Base-by-base conservation (phyloP, 2,329 filamentous ascomycete genomes). In the Coccinonectria pachysandricola region DNA sequence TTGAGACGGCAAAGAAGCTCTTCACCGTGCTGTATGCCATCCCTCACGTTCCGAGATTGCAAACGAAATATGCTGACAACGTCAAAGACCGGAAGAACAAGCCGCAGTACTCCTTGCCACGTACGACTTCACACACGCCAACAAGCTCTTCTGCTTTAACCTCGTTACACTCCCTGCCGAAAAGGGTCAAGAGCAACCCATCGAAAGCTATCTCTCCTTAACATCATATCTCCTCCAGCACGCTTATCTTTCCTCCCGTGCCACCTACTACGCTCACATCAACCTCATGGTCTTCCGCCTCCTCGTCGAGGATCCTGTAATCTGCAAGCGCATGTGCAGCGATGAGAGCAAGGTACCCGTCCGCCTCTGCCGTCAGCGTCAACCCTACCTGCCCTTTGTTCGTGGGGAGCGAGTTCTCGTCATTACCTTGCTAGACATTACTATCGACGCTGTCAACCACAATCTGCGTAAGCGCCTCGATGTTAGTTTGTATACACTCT, bases 181-280 rank as follows among this genome's bases (percentile, higher is more conserved):
- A 24, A 78, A 78, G 41, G 71, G 65, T 21, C 65, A 72, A 24
- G 77, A 88, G 44, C 70, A 78, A 2, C 81, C 87, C 0, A 77
- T 98, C 36, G 75, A 79, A 23, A 77, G 73, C 41, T 92, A 88
- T 48, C 61, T 96, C 15, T 96, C 88, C 0, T 65, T 94, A 21
- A 82, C 83, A 4, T 96, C 88, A 3, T 98, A 98, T 54, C 69
- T 96, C 16, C 71, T 93, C 24, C 87, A 95, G 43, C 88, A 98
- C 56, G 87, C 91, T 2, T 81, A 95, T 53, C 74, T 91, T 12
- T 92, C 85, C 4, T 54, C 66, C 15, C 72, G 91, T 36, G 75
- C 83, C 8, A 74, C 83, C 1, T 68, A 83, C 35, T 98, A 98
- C 54, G 78, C 84, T 3, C 79, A 92, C 43, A 67, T 94, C 13